Evolutionary conservation across 2,329 filamentous ascomycete genomes (phyloP).

Genomic region (Fusarium odoratissimum): DNA sequence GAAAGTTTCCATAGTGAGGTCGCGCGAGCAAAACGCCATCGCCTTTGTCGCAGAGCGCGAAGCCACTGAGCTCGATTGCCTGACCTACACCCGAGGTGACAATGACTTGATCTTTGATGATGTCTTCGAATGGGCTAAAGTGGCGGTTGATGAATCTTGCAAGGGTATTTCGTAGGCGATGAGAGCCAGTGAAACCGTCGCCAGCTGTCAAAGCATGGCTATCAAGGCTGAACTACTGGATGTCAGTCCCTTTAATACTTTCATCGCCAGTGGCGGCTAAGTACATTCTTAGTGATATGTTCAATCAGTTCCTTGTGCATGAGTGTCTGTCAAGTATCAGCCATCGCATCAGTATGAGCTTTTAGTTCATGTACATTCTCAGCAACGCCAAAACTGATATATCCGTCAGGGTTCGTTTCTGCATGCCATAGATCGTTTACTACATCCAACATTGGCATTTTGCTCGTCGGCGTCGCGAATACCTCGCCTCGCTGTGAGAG

Average conservation of each 20-base stretch:
- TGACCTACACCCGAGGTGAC: background rate
- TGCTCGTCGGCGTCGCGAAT: background rate
- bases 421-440: background rate
- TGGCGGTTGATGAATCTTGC: background rate
- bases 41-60: background rate
- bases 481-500: background rate
- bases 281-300: background rate
- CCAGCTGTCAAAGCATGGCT: background rate
- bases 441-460: background rate
- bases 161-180: background rate
- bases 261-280: fast-evolving
- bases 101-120: background rate
- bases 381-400: background rate
- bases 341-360: background rate
- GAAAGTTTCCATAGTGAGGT: background rate
- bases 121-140: background rate
- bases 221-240: background rate
- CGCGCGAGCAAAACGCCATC: background rate
- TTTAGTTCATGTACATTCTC: background rate
- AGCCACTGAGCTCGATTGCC: background rate
- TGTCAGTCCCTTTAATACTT: fast-evolving
- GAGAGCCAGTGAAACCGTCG: background rate
- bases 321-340: background rate
- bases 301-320: slow-evolving; percentile 1
- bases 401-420: background rate